Evolutionary conservation across 2,329 filamentous ascomycete genomes (phyloP), one percentile per base, ranked within the genome.

Genomic region (Beauveria rudraprayagi): DNA sequence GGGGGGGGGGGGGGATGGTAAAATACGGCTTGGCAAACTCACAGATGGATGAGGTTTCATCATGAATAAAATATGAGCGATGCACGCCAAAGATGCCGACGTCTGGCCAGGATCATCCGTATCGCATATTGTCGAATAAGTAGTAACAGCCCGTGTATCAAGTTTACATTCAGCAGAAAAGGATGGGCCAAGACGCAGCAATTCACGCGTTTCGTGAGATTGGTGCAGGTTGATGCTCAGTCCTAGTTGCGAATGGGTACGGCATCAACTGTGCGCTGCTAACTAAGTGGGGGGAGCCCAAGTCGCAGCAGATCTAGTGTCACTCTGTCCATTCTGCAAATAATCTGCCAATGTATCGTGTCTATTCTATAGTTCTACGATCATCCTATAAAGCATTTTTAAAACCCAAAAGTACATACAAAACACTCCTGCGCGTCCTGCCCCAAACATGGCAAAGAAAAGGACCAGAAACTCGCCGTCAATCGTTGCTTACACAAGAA

Each of bases 11-110:
- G 26, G 28, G 43, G 40, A 34, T 17, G 40, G 19, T 26, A 19
- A 44, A 19, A 44, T 4, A 47, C 16, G 37, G 24, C 30, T 8
- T 6, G 6, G 14, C 7, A 11, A n/a, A 59, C 57, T 53, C 41
- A 60, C 57, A 47, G 50, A 52, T 17, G 50, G 57, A 19, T 50
- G 50, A 14, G 57, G 57, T 16, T 54, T 60, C 57, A 60, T 60
- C 5, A 7, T 51, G 48, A 37, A 28, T 41, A n/a, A 24, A 30
- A n/a, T 16, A 26, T 28, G 14, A 3, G 46, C 3, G 19, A 30
- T 11, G 43, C 19, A 41, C 14, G 34, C 30, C 17, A 10, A 51
- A 26, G 46, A 41, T 51, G 56, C 34, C 43, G 26, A 37, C 28
- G 44, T 34, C 34, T 41, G 19, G 46, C n/a, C 19, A 34, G 16